phyloP scores from a whole-genome alignment of 1,139 yeast genomes.

The Magnusiomyces tetraspermus region DNA sequence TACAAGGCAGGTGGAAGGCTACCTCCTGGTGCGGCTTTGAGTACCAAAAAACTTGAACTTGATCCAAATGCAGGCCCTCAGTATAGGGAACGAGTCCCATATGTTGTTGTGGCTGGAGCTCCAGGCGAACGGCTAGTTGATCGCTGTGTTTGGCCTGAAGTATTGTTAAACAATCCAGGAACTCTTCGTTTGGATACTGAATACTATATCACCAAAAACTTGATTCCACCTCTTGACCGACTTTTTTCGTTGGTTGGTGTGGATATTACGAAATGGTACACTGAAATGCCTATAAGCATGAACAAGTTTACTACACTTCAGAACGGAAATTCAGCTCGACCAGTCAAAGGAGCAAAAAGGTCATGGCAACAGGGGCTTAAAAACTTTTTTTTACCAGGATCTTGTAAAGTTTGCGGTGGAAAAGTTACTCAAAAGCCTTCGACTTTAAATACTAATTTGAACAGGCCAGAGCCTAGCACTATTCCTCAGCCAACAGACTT shows the following conservation, averaged over 20 bases:
- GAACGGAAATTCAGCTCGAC: conserved; percentile 5
- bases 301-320: conserved; percentile 14
- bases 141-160: conserved; percentile 71
- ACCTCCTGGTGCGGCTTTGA: conserved; percentile 88
- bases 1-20: conserved; percentile 57
- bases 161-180: conserved; percentile 41
- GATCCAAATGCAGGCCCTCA: conserved; percentile 80
- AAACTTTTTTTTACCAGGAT: conserved; percentile 5
- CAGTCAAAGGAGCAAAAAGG: conserved; percentile 5
- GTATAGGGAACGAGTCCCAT: conserved; percentile 79
- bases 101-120: conserved; percentile 63
- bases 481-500: too few species aligned
- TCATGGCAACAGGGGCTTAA: conserved; percentile 9
- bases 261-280: conserved; percentile 67
- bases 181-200: conserved; percentile 52
- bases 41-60: conserved; percentile 47
- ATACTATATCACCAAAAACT: conserved; percentile 71
- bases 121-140: conserved; percentile 62
- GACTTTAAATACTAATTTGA: too few species aligned
- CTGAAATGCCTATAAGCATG: conserved; percentile 48
- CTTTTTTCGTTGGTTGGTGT: conserved; percentile 77
- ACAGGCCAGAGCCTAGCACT: too few species aligned
- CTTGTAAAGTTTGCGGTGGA: conserved; percentile 5
- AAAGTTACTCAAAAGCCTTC: neutral
- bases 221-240: conserved; percentile 84